Conservation (phyloP, 2,329 filamentous ascomycete genomes). For the Sclerotinia trifoliorum region DNA sequence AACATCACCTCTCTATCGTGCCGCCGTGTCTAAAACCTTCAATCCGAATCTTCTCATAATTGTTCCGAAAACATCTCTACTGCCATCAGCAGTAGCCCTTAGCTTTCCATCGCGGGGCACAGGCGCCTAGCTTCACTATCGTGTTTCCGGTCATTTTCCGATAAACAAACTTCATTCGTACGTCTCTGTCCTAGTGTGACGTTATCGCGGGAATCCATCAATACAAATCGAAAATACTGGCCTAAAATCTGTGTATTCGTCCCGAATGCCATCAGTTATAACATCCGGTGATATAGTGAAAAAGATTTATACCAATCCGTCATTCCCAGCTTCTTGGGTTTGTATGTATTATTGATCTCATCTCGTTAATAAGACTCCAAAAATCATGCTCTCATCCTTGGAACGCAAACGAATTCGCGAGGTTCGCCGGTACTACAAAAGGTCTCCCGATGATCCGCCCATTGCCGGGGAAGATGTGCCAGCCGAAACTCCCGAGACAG, state of each 20-base stretch:
- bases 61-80: not conserved
- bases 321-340: not conserved
- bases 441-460: slow-evolving; percentile 15
- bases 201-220: not conserved
- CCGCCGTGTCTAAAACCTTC: slow-evolving; percentile 8
- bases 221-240: slow-evolving; percentile 5
- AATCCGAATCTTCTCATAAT: not conserved
- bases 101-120: not conserved
- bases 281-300: not conserved
- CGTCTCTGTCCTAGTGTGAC: slow-evolving; percentile 4
- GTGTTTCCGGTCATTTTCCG: slow-evolving; percentile 1
- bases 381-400: slow-evolving; percentile 10
- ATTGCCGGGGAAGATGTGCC: not conserved
- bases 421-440: slow-evolving; percentile 20
- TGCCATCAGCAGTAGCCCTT: not conserved
- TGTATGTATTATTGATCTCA: not conserved
- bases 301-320: not conserved
- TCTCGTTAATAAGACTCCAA: not conserved
- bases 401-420: slow-evolving; percentile 21
- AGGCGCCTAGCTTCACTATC: not conserved
- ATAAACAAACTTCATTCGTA: slow-evolving; percentile 5
- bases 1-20: not conserved
- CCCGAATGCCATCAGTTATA: not conserved
- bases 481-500: slow-evolving; percentile 9
- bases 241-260: not conserved